phyloP scores from a whole-genome alignment of 371 early-diverging fungal genomes.

The Lichtheimia corymbifera region DNA sequence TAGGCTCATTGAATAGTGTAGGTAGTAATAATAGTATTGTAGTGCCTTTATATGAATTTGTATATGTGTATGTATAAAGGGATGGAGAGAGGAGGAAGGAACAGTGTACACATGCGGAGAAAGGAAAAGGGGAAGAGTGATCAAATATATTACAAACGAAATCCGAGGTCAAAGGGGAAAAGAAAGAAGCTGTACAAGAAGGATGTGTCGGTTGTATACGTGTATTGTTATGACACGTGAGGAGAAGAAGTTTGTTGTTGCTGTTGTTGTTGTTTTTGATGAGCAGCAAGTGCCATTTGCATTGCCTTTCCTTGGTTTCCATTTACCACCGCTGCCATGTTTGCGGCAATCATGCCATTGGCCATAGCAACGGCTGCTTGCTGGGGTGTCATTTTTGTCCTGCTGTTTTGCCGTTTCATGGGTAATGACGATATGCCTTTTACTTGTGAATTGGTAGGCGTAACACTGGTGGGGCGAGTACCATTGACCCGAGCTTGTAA shows the following conservation, averaged over 20 bases:
- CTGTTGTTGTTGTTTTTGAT: slow-evolving; percentile 22
- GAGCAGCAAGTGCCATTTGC: slow-evolving; percentile 39
- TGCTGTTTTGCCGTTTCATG: slow-evolving; percentile 38
- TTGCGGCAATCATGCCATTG: slow-evolving; percentile 49
- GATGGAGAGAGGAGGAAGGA: not conserved
- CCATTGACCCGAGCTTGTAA: slow-evolving; percentile 5
- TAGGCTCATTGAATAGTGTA: too few species aligned
- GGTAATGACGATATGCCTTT: slow-evolving; percentile 25
- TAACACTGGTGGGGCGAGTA: not conserved
- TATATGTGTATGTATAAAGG: not conserved
- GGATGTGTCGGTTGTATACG: not conserved
- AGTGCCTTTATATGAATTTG: not conserved
- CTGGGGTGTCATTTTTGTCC: slow-evolving; percentile 46
- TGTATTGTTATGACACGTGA: slow-evolving; percentile 1
- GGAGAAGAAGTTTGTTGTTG: not conserved
- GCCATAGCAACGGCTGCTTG: slow-evolving; percentile 50
- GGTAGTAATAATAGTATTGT: too few species aligned
- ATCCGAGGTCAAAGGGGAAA: not conserved
- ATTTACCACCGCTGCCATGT: slow-evolving; percentile 46
- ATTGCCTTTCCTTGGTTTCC: slow-evolving; percentile 32
- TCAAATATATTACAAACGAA: slow-evolving; percentile 2
- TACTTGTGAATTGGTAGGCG: not conserved
- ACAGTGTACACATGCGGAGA: slow-evolving; percentile 1
- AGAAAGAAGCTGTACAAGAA: slow-evolving; percentile 1
- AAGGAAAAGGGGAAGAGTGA: not conserved